Evolutionary conservation across 352 stramenopile genomes (phyloP).

Genomic region (Aphanomyces invadans): DNA sequence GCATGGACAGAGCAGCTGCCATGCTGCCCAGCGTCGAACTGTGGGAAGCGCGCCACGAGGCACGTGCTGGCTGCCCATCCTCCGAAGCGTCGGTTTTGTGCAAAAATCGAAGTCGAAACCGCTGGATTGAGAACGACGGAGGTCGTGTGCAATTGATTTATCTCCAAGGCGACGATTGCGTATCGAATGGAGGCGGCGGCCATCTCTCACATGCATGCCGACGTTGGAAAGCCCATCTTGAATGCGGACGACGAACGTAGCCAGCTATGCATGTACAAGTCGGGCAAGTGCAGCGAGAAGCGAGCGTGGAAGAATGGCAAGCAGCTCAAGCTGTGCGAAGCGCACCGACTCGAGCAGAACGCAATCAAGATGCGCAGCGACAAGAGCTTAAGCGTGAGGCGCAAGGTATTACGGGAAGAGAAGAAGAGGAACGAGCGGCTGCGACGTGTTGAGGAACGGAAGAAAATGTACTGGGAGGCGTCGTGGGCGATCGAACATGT

Average conservation of each 20-base stretch:
- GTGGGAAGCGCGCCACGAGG: too few species aligned
- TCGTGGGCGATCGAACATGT: neutral
- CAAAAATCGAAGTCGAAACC: neutral
- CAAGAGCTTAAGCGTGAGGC: neutral
- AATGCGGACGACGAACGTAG: neutral
- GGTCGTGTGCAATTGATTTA: neutral
- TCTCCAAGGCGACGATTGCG: too few species aligned
- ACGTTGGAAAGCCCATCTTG: too few species aligned
- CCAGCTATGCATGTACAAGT: slow-evolving; percentile 7
- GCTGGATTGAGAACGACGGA: too few species aligned
- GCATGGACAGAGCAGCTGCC: too few species aligned
- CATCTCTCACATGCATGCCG: neutral
- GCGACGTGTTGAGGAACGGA: neutral
- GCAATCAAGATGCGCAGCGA: slow-evolving; percentile 14
- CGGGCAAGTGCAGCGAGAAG: slow-evolving; percentile 5
- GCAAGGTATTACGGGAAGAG: slow-evolving; percentile 3
- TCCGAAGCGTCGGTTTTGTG: too few species aligned
- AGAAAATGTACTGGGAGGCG: slow-evolving; percentile 12
- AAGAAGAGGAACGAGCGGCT: slow-evolving; percentile 5
- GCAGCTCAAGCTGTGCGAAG: slow-evolving; percentile 15
- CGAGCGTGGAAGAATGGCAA: slow-evolving; percentile 12
- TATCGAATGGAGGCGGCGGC: neutral
- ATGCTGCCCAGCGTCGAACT: too few species aligned
- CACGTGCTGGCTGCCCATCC: too few species aligned
- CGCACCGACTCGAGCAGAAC: slow-evolving; percentile 5